A percentile compares a stretch with the other conserved stretches of the same genome.
phyloP scores from a whole-genome alignment of 306 rosid genomes.

The Hylodesmum podocarpum region DNA sequence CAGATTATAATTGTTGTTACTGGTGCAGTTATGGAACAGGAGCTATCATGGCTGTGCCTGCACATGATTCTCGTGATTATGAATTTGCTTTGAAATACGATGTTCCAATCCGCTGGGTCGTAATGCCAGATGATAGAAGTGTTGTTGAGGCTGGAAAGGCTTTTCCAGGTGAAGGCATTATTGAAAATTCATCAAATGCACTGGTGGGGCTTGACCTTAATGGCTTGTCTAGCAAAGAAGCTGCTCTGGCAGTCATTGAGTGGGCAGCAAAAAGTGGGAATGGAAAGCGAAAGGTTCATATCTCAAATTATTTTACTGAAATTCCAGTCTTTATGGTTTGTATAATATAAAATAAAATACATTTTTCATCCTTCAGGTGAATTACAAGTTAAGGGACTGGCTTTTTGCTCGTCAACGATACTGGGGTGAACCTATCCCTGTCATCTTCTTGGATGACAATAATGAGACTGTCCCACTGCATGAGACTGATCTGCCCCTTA shows the following conservation, averaged over 20 bases:
- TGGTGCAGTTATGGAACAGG: conserved; percentile 94
- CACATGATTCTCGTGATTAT: conserved; percentile 87
- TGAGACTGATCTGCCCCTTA: conserved; percentile 84
- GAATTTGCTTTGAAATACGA: conserved; percentile 82
- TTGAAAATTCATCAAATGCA: conserved; percentile 64
- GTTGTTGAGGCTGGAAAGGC: conserved; percentile 58
- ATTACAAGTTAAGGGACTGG: conserved; percentile 97
- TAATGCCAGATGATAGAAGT: conserved; percentile 59
- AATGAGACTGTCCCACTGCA: conserved; percentile 69
- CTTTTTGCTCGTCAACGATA: conserved; percentile 98
- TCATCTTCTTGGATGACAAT: conserved; percentile 71
- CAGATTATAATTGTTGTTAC: conserved; percentile 23
- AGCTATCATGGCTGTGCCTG: conserved; percentile 98
- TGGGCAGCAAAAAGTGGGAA: conserved; percentile 89
- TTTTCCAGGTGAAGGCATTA: conserved; percentile 73
- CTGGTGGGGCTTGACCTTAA: conserved; percentile 69
- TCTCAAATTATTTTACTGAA: conserved; percentile 24
- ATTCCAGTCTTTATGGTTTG: neutral
- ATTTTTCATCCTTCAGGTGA: conserved; percentile 60
- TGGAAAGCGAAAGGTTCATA: conserved; percentile 81
- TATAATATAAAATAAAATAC: conserved; percentile 22
- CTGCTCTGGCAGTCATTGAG: conserved; percentile 66
- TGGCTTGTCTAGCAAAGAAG: conserved; percentile 78
- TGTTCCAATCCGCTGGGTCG: conserved; percentile 69
- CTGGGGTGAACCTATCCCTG: conserved; percentile 99